Conservation (phyloP, 2,329 filamentous ascomycete species). For the Arthrinium puccinioides region DNA sequence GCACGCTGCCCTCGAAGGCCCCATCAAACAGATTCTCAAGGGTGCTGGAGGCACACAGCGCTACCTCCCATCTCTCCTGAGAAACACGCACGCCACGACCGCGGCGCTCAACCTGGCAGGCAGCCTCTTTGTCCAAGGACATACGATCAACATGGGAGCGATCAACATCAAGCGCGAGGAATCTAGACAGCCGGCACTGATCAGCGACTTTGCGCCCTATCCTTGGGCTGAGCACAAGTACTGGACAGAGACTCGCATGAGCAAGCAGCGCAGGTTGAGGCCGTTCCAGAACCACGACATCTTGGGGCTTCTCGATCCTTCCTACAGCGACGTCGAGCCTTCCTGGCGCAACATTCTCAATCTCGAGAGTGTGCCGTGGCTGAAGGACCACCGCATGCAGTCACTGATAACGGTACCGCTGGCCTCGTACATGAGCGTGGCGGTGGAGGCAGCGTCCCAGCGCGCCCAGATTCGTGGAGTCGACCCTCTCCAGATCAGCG, state of each 20-base stretch:
- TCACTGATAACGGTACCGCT: constrained; percentile 2
- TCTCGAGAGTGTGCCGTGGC: constrained; percentile 4
- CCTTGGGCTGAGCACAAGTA: constrained; percentile 2
- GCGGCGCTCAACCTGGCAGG: constrained; percentile 18
- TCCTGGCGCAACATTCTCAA: constrained; percentile 3
- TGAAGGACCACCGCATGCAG: constrained; percentile 4
- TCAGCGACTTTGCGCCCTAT: background rate
- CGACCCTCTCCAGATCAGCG: constrained; percentile 12
- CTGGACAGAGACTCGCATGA: constrained; percentile 3
- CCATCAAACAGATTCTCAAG: constrained; percentile 3
- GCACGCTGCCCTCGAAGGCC: constrained; percentile 1
- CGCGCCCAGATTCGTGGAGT: constrained; percentile 17
- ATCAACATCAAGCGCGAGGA: background rate
- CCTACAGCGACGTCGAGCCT: background rate
- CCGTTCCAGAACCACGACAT: constrained; percentile 6
- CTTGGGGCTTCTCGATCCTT: background rate
- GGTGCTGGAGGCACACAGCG: background rate
- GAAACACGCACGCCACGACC: constrained; percentile 12
- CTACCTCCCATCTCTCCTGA: constrained; percentile 19
- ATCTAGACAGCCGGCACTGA: background rate
- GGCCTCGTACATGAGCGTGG: constrained; percentile 3
- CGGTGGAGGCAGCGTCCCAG: constrained; percentile 11
- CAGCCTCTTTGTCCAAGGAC: constrained; percentile 20
- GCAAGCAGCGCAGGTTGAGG: constrained; percentile 1
- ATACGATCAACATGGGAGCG: constrained; percentile 15